These are phyloP conservation scores for Actinomortierella ambigua DNA, from an alignment of 371 early-diverging fungal species.

Conservation along the genomic window DNA sequence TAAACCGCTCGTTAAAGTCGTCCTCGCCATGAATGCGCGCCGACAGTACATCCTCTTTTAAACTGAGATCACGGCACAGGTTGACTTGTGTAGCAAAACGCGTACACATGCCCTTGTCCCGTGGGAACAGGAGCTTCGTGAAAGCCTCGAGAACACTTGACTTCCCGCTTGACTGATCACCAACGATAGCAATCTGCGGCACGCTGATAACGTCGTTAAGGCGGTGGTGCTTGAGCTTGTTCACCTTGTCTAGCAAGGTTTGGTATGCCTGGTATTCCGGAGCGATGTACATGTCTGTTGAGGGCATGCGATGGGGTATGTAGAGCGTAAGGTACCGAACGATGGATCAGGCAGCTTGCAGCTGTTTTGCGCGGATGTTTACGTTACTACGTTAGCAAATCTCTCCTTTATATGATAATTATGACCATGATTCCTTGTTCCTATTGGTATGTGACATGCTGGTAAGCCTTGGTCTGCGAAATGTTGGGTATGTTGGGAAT, in stretches of 20 bases:
- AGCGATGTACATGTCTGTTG: constrained; percentile 16
- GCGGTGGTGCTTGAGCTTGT: constrained; percentile 26
- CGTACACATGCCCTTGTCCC: constrained; percentile 31
- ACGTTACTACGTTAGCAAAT: no score
- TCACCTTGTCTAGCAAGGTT: constrained; percentile 28
- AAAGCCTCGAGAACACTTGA: constrained; percentile 41
- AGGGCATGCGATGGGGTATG: no score
- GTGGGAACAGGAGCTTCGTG: constrained; percentile 31
- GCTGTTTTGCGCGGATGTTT: no score
- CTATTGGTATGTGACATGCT: no score
- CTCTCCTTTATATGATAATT: no score
- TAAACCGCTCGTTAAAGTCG: constrained; percentile 18
- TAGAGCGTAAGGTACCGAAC: no score
- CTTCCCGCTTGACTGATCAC: constrained; percentile 39
- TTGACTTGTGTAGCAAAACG: constrained; percentile 38
- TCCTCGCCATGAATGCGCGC: constrained; percentile 25
- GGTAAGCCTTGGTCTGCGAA: no score
- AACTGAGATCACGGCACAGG: constrained; percentile 8
- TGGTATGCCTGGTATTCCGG: constrained; percentile 29
- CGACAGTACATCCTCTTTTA: constrained; percentile 9
- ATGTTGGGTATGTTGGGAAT: no score
- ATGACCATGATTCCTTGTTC: no score
- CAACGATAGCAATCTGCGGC: constrained; percentile 41
- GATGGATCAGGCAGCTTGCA: no score
- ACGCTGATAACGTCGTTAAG: constrained; percentile 24